Evolutionary conservation across 371 early-diverging fungal genomes (phyloP).

Genomic region (Sporodiniella umbellata): DNA sequence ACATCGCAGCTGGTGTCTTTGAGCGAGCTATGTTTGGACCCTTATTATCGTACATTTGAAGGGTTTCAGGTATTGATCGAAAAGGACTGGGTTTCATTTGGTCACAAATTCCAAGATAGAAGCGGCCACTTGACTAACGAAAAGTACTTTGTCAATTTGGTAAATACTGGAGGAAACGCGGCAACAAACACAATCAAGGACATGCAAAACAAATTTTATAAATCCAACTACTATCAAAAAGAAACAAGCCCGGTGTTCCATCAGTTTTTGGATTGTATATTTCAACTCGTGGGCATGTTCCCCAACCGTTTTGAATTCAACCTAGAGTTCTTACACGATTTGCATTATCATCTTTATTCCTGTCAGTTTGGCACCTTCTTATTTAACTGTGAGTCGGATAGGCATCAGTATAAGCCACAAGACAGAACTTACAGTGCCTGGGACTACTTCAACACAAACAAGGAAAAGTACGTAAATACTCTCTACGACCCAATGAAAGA

Average conservation of each 20-base stretch:
- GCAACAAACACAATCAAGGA: slow-evolving; percentile 68
- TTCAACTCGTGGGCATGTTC: slow-evolving; percentile 83
- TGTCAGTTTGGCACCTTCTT: slow-evolving; percentile 94
- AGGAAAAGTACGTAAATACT: slow-evolving; percentile 48
- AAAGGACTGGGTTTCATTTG: slow-evolving; percentile 96
- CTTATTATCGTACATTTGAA: slow-evolving; percentile 88
- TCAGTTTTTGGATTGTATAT: slow-evolving; percentile 94
- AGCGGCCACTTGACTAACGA: slow-evolving; percentile 87
- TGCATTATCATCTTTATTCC: slow-evolving; percentile 82
- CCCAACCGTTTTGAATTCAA: slow-evolving; percentile 93
- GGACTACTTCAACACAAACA: slow-evolving; percentile 70
- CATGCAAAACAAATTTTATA: slow-evolving; percentile 69
- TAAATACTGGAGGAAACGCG: slow-evolving; percentile 48
- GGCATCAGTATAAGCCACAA: slow-evolving; percentile 34
- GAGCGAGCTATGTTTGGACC: slow-evolving; percentile 90
- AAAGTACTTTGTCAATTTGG: slow-evolving; percentile 60
- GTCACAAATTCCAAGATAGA: slow-evolving; percentile 92
- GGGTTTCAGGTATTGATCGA: slow-evolving; percentile 91
- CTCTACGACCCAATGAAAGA: slow-evolving; percentile 53
- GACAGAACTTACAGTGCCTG: slow-evolving; percentile 72
- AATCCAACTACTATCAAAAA: slow-evolving; percentile 53
- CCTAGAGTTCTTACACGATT: slow-evolving; percentile 71
- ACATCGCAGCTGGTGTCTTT: slow-evolving; percentile 92
- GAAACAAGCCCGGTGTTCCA: slow-evolving; percentile 94
- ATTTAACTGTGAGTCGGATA: slow-evolving; percentile 86